phyloP scores from a whole-genome alignment of 495 filamentous ascomycete species.

The Achaetomiella virescens region DNA sequence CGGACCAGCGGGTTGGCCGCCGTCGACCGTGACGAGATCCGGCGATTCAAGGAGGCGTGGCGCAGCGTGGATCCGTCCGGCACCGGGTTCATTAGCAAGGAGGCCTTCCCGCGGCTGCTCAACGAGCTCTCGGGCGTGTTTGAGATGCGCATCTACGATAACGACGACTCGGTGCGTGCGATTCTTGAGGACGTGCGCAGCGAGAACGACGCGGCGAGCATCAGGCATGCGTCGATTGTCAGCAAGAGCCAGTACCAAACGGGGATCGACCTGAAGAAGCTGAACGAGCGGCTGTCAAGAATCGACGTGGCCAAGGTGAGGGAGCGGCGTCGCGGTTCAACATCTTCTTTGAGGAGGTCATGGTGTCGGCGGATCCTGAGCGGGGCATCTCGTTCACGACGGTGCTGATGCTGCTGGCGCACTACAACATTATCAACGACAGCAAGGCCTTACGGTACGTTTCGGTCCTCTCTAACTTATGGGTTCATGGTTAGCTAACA shows the following conservation, averaged over 20 bases:
- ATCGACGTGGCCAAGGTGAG: slow-evolving; percentile 74
- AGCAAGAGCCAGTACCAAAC: slow-evolving; percentile 41
- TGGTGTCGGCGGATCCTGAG: slow-evolving; percentile 84
- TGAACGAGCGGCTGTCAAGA: slow-evolving; percentile 65
- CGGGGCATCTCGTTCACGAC: slow-evolving; percentile 87
- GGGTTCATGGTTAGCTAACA: no score
- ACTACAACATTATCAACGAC: slow-evolving; percentile 98
- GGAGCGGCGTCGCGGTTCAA: slow-evolving; percentile 70
- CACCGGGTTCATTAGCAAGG: slow-evolving; percentile 85
- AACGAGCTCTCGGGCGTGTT: slow-evolving; percentile 92
- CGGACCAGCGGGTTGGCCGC: slow-evolving; percentile 78
- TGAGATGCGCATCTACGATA: slow-evolving; percentile 94
- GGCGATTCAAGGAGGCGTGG: slow-evolving; percentile 98
- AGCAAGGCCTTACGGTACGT: slow-evolving; percentile 81
- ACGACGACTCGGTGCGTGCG: slow-evolving; percentile 72
- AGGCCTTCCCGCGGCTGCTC: slow-evolving; percentile 81
- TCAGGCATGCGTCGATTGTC: slow-evolving; percentile 50
- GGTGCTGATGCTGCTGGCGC: slow-evolving; percentile 93
- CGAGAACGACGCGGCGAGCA: slow-evolving; percentile 41
- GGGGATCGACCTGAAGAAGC: slow-evolving; percentile 69
- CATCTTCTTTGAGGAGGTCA: slow-evolving; percentile 89
- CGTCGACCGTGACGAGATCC: slow-evolving; percentile 84
- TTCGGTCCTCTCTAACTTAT: neutral
- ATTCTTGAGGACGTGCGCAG: slow-evolving; percentile 77
- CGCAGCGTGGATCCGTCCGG: slow-evolving; percentile 88